Evolutionary conservation across 2,329 filamentous ascomycete genomes (phyloP), one percentile per base, ranked within the genome.

Genomic region (Fusarium sp.): DNA sequence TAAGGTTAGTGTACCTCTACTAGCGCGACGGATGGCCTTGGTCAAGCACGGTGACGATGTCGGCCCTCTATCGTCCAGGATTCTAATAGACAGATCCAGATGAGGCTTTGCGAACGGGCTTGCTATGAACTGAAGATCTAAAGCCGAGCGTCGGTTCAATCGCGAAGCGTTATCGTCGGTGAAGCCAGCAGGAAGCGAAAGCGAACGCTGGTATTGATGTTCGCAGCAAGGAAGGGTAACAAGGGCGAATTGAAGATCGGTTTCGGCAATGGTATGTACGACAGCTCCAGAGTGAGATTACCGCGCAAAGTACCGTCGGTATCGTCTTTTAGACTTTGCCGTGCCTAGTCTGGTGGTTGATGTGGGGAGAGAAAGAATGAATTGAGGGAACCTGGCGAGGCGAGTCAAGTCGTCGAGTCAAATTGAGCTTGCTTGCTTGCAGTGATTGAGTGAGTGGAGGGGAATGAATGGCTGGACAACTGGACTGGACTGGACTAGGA

Each of bases 41-140:
- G 54, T 58, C 37, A 60, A 61, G 71, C 65, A 73, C 73, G 64
- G 71, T 72, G 73, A 74, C 64, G 73, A 72, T 68, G 63, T 49
- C 57, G 70, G 60, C 50, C 60, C 60, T 70, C 51, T 70, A 61
- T 66, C 58, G 60, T 71, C 62, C 66, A 51, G 63, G 64, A 49
- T 61, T 66, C 39, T 43, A 49, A 62, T 60, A 65, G 46, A 71
- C 70, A 63, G 73, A 75, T 69, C 69, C 71, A 65, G 61, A 54
- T 64, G 51, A 67, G 69, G 58, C 64, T 65, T 63, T 62, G 71
- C 61, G 45, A 67, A 21, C 46, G 55, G 30, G 37, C n/a, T 55
- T 31, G 49, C 30, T 63, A 54, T 16, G 26, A 52, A 34, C 39
- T 44, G 62, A 43, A 59, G 67, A 67, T 61, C 31, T 39, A 48